Percentiles rank a stretch among this genome's conserved stretches.
These are phyloP conservation scores for Hortaea sp. DNA, from an alignment of 2,329 filamentous ascomycete species.

Conservation along the genomic window DNA sequence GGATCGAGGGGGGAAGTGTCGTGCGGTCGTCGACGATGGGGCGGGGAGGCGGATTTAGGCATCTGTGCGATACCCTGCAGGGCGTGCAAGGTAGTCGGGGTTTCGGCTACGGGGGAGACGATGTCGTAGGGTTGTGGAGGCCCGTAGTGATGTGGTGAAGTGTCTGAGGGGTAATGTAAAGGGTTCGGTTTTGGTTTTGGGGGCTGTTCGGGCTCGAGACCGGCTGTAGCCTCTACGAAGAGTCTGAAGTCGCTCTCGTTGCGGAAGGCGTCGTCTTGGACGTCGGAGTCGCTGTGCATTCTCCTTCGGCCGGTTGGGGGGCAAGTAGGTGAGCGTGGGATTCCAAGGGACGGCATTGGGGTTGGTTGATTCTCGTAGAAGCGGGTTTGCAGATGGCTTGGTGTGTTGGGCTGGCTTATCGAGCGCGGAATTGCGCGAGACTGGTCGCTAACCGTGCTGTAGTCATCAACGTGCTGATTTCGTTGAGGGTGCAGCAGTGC, in stretches of 20 bases:
- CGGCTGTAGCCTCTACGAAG: conserved; percentile 24
- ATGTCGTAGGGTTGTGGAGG: conserved; percentile 1
- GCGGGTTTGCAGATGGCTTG: conserved; percentile 5
- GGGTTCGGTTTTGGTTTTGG: conserved; percentile 1
- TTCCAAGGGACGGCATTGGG: conserved; percentile 1
- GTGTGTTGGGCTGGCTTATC: conserved; percentile 19
- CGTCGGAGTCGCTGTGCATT: conserved; percentile 6
- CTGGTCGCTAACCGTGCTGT: conserved; percentile 6
- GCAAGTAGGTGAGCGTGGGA: conserved; percentile 12
- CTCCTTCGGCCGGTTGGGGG: conserved; percentile 10
- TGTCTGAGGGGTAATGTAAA: no score
- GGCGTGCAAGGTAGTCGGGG: conserved; percentile 16
- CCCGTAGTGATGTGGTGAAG: neutral
- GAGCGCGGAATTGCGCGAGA: conserved; percentile 8
- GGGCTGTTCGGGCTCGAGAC: conserved; percentile 17
- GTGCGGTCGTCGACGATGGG: no score
- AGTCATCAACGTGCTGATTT: conserved; percentile 1
- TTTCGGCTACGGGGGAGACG: conserved; percentile 15
- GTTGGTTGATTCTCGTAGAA: conserved; percentile 3
- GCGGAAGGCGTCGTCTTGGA: conserved; percentile 16
- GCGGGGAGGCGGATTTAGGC: conserved; percentile 8
- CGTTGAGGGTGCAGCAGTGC: conserved; percentile 15
- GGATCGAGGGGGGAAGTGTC: neutral
- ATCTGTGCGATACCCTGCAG: conserved; percentile 18
- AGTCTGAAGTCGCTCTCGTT: conserved; percentile 22